Base-by-base conservation (phyloP, 345 rosid species). In the Arabis alpina region DNA sequence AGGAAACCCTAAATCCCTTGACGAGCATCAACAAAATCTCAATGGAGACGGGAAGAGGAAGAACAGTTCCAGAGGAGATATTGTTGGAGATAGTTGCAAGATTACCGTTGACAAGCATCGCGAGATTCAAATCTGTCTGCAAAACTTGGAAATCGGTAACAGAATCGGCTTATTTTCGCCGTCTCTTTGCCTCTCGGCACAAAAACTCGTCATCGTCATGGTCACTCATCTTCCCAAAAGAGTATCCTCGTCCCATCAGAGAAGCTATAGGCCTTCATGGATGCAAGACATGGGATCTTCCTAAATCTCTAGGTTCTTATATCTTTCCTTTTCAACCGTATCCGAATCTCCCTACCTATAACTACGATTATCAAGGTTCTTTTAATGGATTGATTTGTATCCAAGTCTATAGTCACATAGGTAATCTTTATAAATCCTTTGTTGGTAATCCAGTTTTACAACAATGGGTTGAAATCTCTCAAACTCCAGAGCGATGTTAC, bases 401-500 rank as follows among this genome's bases (percentile, higher is more conserved):
- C 40, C 6, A 52, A 3, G 28, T 27, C 1, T 27, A 27, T 5
- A 11, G 27, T 1, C 14, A 40, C 50, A 40, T 40, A 15, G 27
- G 7, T 9, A 5, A 6, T 7, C 25, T 8, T 6, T 3, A 10
- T 12, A 65, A 40, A 52, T 52, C 60, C 25, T 65, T 65, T 2
- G 70, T 66, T 0, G 72, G 72, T 13, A 68, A 67, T 55, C 72
- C 63, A 6, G 54, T 55, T 44, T 55, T 67, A 32, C n/a, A 43
- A 44, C 24, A 67, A 44, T 67, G 72, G 63, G 72, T 66, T 24
- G 14, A 43, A 54, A 54, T 67, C 34, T 44, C 72, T 67, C 36
- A 53, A 1, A 19, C 52, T 41, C 71, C 71, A n/a, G 12, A 66
- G 0, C 53, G 24, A 23, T 36, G 58, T 40, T 6, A 0, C 1